Percentiles rank a stretch among this genome's conserved stretches.
phyloP scores from a whole-genome alignment of 2,329 filamentous ascomycete species.

The Aureobasidium subglaciale region DNA sequence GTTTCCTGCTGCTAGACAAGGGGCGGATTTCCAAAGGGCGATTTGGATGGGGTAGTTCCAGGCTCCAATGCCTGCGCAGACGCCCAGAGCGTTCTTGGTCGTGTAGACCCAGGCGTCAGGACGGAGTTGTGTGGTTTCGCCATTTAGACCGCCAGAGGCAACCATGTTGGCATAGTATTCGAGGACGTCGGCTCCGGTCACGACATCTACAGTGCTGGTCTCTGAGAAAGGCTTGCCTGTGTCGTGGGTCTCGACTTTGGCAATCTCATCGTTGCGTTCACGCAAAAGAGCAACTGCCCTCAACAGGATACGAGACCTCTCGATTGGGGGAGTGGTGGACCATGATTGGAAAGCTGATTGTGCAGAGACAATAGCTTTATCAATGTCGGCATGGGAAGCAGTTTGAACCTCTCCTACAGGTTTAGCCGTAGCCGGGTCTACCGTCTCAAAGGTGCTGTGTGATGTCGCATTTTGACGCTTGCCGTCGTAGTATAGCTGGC shows the following conservation, averaged over 20 bases:
- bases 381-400: conserved; percentile 59
- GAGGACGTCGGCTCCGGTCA: conserved; percentile 75
- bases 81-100: conserved; percentile 71
- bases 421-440: conserved; percentile 66
- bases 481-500: conserved; percentile 65
- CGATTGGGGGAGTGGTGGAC: conserved; percentile 67
- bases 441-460: conserved; percentile 58
- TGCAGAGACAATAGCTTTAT: conserved; percentile 65
- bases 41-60: conserved; percentile 94
- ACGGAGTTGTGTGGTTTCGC: conserved; percentile 67
- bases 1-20: conserved; percentile 78
- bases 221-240: conserved; percentile 82
- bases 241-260: conserved; percentile 71
- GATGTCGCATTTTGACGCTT: conserved; percentile 55
- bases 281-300: conserved; percentile 68
- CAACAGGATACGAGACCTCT: conserved; percentile 70
- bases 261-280: conserved; percentile 70
- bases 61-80: conserved; percentile 79
- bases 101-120: conserved; percentile 76
- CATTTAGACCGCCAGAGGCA: conserved; percentile 70
- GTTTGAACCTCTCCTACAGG: conserved; percentile 65
- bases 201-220: conserved; percentile 75
- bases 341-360: conserved; percentile 65
- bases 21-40: conserved; percentile 81
- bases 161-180: conserved; percentile 81